Evolutionary conservation across 331 rosid species (phyloP), one percentile per base, ranked within the genome.

Genomic region (Cydonia oblonga): DNA sequence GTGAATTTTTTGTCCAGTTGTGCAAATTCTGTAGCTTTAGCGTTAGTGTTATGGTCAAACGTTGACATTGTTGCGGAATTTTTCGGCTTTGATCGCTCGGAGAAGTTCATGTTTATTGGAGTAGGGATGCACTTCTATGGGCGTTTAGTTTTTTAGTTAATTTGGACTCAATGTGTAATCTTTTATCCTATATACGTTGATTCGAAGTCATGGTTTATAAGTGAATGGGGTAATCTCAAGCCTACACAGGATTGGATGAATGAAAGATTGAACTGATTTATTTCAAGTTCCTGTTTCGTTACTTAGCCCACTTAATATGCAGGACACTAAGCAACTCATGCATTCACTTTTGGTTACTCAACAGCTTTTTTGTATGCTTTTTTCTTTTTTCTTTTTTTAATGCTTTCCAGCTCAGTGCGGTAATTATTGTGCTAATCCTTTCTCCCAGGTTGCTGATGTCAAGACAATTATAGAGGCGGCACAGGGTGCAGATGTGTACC

Each of bases 401-500:
- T 11, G 62, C 7, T 60, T 51, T 63, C 51, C 28, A 15, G 69
- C 19, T 64, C 2, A 28, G 7, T 63, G 54, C 53, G 20, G 32
- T 23, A 24, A 2, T 72, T 30, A 16, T 14, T 79, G 4, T 62
- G 67, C 18, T 53, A 28, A 29, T 29, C 7, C 25, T 20, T 66
- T 42, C 23, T 32, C 38, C 28, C 76, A 80, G 83, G 76, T 80
- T 58, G 58, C 64, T 3, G 80, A 80, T 75, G 77, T 80, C n/a
- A 80, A 80, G 80, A 66, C 64, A 67, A 70, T 25, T 57, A 80
- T 80, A 30, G 84, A 80, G 62, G 16, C 70, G 1, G 77, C 20
- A 32, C 84, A 80, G 70, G 80, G 84, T 57, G 65, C 73, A 14
- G 84, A 80, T 44, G 80, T 80, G 64, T 80, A 80, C 80, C 84